Conservation (phyloP, 768 basidiomycete species). For the Auriculariales sp. region DNA sequence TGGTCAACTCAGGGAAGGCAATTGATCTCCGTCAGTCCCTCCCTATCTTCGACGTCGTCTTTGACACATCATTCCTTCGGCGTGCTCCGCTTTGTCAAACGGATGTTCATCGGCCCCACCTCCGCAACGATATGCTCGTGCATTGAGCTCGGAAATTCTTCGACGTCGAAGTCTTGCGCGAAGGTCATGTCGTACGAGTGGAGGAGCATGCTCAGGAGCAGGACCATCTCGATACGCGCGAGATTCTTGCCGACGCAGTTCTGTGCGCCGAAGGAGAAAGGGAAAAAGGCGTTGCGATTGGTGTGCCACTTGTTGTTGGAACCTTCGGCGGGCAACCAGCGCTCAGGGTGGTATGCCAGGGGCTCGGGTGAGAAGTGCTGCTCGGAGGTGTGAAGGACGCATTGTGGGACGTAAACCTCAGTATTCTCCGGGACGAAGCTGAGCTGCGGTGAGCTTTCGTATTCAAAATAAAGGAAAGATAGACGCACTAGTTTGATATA, state of each 20-base stretch:
- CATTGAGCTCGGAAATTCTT: not conserved
- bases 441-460: not conserved
- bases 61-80: too few relatives aligned
- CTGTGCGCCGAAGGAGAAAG: slow-evolving; percentile 32
- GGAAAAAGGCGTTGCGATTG: slow-evolving; percentile 24
- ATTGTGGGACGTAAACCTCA: slow-evolving; percentile 26
- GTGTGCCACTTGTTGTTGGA: too few relatives aligned
- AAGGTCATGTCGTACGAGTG: not conserved
- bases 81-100: too few relatives aligned
- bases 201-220: not conserved
- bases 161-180: not conserved
- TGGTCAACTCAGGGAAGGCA: too few relatives aligned
- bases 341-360: slow-evolving; percentile 22
- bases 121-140: not conserved
- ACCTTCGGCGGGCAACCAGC: not conserved
- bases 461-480: not conserved
- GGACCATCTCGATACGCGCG: slow-evolving; percentile 11
- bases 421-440: slow-evolving; percentile 34
- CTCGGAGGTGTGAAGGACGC: slow-evolving; percentile 30
- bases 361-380: slow-evolving; percentile 32
- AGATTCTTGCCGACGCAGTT: slow-evolving; percentile 37
- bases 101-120: too few relatives aligned
- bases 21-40: too few relatives aligned
- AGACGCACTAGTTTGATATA: slow-evolving; percentile 27
- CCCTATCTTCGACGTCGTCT: too few relatives aligned